These are phyloP conservation scores for Aurantiochytrium sp. DNA, from an alignment of 108 stramenopile genomes.

Conservation along the genomic window DNA sequence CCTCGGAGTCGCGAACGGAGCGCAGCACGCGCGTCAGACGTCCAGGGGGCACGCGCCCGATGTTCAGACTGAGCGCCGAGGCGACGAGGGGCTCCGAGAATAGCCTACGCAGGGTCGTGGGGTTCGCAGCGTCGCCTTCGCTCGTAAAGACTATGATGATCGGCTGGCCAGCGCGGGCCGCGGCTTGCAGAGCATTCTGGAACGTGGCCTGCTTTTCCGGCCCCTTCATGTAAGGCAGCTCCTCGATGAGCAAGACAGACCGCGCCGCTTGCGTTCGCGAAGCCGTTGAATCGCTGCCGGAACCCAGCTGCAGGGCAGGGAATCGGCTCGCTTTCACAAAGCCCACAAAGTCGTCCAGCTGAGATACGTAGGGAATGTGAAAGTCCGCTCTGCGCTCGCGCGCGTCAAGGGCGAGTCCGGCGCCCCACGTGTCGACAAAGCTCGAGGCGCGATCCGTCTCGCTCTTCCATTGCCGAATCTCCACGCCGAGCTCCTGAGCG, in stretches of 20 bases:
- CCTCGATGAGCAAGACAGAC: background rate
- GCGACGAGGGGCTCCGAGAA: background rate
- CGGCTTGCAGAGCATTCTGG: background rate
- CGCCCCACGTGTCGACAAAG: background rate
- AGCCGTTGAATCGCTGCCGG: too few species aligned
- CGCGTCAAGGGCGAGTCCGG: background rate
- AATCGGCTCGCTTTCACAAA: background rate
- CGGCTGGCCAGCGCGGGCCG: background rate
- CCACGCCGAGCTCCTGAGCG: background rate
- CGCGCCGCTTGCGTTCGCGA: too few species aligned
- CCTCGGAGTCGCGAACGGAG: background rate
- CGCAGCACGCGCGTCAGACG: background rate
- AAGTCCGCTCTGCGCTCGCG: background rate
- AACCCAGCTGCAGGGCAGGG: background rate
- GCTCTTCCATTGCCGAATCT: constrained; percentile 9
- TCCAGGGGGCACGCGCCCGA: background rate
- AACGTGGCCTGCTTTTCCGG: background rate
- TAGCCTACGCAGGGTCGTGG: background rate
- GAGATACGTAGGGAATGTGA: background rate
- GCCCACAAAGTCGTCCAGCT: background rate
- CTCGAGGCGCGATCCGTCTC: background rate
- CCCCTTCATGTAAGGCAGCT: background rate
- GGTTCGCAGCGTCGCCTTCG: background rate
- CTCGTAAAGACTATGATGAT: background rate
- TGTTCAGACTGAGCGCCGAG: background rate